phyloP scores from a whole-genome alignment of 176 grass and related monocot genomes.

The Oryza nivara region DNA sequence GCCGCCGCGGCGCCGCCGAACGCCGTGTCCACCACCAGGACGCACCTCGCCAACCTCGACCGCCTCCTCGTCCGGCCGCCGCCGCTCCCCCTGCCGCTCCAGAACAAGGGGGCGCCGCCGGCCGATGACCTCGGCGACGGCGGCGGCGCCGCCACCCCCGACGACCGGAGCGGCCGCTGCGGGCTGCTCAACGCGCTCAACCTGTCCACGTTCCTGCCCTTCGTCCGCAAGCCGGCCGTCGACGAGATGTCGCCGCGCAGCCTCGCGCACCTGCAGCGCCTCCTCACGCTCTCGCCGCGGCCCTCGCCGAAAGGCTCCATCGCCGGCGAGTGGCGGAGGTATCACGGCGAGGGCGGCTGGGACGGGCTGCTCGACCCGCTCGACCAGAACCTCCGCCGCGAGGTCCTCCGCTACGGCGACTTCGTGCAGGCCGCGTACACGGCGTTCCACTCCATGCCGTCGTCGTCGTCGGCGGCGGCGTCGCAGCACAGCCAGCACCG shows the following conservation, averaged over 20 bases:
- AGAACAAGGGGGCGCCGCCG: background rate
- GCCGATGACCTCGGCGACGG: background rate
- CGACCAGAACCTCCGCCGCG: constrained; percentile 69
- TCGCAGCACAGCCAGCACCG: constrained; percentile 18
- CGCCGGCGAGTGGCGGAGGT: constrained; percentile 52
- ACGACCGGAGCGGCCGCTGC: constrained; percentile 26
- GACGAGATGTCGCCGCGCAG: constrained; percentile 79
- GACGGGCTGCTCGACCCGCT: constrained; percentile 68
- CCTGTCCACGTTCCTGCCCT: constrained; percentile 50
- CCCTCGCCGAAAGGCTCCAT: constrained; percentile 61
- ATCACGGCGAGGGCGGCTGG: constrained; percentile 66
- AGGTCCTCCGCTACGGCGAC: constrained; percentile 75
- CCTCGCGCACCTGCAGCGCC: constrained; percentile 64
- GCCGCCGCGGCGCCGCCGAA: background rate
- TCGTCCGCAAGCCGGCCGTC: constrained; percentile 17
- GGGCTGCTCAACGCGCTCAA: constrained; percentile 54
- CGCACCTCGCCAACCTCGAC: constrained; percentile 82
- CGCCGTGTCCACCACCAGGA: constrained; percentile 39
- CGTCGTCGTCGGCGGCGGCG: constrained; percentile 12
- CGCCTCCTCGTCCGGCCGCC: constrained; percentile 51
- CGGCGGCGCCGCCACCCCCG: background rate
- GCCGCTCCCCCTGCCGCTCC: constrained; percentile 35
- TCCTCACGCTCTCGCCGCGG: constrained; percentile 57
- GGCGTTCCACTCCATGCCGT: constrained; percentile 63
- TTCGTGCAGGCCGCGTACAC: constrained; percentile 67